These are phyloP conservation scores for Solanum lignicaule DNA, from an alignment of 257 asterid species.

Conservation along the genomic window DNA sequence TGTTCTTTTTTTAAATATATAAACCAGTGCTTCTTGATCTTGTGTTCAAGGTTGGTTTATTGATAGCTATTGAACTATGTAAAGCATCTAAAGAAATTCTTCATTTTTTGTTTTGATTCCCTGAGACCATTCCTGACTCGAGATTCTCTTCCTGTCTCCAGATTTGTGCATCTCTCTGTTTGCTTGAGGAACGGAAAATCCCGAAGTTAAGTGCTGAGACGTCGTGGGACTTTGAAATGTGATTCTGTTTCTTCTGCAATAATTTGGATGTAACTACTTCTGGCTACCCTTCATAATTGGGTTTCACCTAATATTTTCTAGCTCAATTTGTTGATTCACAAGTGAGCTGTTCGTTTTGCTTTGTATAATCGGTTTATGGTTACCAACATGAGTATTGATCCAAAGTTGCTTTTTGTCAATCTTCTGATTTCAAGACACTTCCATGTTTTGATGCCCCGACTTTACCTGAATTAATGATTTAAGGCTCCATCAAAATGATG, in stretches of 20 bases:
- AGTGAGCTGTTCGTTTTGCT: neutral
- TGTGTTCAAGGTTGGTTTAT: neutral
- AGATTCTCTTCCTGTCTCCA: slow-evolving; percentile 19
- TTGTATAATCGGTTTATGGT: neutral
- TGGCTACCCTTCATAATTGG: neutral
- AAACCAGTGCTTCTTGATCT: neutral
- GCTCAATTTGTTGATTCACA: neutral
- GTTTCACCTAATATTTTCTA: neutral
- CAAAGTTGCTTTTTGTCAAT: neutral
- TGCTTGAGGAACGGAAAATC: slow-evolving; percentile 54
- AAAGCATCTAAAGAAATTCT: neutral
- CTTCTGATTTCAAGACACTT: neutral
- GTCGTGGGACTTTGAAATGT: slow-evolving; percentile 71
- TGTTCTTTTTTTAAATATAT: neutral
- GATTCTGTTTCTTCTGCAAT: slow-evolving; percentile 18
- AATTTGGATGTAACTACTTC: neutral
- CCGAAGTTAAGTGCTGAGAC: slow-evolving; percentile 78
- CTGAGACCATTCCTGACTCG: neutral
- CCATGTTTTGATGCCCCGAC: neutral
- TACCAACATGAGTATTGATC: neutral
- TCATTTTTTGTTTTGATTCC: neutral
- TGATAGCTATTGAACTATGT: neutral
- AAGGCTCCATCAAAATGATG: neutral
- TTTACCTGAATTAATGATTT: neutral
- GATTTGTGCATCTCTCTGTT: slow-evolving; percentile 59